A percentile compares a stretch with the other conserved stretches of the same genome.
These are phyloP conservation scores for Mycosarcoma maydis DNA, from an alignment of 1,284 basidiomycete species.

Conservation along the genomic window DNA sequence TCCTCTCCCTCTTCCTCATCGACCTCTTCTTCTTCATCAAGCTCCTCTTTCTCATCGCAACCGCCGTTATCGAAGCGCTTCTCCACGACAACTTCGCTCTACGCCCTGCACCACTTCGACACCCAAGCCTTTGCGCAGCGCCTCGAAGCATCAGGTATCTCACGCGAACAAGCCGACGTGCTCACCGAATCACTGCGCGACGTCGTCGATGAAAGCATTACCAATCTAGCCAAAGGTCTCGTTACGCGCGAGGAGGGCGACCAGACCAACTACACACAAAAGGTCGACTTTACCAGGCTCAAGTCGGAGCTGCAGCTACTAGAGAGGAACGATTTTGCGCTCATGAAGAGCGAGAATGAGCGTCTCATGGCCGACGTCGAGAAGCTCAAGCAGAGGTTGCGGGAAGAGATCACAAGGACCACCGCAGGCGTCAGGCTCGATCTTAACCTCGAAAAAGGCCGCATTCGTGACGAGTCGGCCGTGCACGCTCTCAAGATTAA, in stretches of 20 bases:
- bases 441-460: slow-evolving; percentile 92
- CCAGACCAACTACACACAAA: slow-evolving; percentile 63
- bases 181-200: slow-evolving; percentile 61
- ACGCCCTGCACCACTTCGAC: slow-evolving; percentile 58
- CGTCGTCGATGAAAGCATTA: slow-evolving; percentile 64
- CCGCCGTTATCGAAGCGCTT: slow-evolving; percentile 32
- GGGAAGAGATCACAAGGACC: slow-evolving; percentile 83
- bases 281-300: slow-evolving; percentile 92
- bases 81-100: slow-evolving; percentile 37
- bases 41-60: slow-evolving; percentile 5
- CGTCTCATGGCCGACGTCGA: slow-evolving; percentile 89
- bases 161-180: slow-evolving; percentile 61
- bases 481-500: slow-evolving; percentile 96
- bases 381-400: slow-evolving; percentile 90
- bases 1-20: slow-evolving; percentile 10
- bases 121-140: slow-evolving; percentile 63
- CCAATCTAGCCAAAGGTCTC: slow-evolving; percentile 59
- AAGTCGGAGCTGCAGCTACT: slow-evolving; percentile 95
- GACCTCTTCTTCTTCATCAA: slow-evolving; percentile 11
- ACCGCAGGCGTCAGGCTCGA: slow-evolving; percentile 94
- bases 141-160: slow-evolving; percentile 63
- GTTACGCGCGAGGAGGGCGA: slow-evolving; percentile 64
- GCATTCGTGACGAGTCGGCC: slow-evolving; percentile 91
- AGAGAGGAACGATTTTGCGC: slow-evolving; percentile 95
- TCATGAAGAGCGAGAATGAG: slow-evolving; percentile 96